Evolutionary conservation across 257 asterid species (phyloP), one percentile per base, ranked within the genome.

Genomic region (Ilex asprella): DNA sequence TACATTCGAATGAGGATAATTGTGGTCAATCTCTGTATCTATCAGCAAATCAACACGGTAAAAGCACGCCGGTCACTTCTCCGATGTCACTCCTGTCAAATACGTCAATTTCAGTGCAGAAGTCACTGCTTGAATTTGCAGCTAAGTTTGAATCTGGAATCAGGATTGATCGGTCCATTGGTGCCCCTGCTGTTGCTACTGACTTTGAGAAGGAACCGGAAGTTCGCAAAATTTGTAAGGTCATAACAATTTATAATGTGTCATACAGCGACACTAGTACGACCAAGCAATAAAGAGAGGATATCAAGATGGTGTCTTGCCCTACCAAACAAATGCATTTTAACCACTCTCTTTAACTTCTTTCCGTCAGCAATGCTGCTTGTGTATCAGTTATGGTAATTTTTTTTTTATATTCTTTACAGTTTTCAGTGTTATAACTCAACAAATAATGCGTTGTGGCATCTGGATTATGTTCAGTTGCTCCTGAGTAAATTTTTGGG

Each of bases 121-220:
- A 76, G 76, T 86, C 93, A 59, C 81, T 89, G 61, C 67, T 92
- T 64, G 83, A 91, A 30, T 84, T 83, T 62, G 97, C 97, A 29
- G 89, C 85, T 35, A 79, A 85, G 74, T 74, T 91, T 55, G 95
- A 88, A 65, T 68, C 86, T 55, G 73, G 66, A 43, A 78, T 82
- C 62, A 88, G 62, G 87, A 63, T 67, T 43, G 68, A 73, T 30
- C 54, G 63, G 57, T 62, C 73, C 39, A 70, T 41, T 60, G 66
- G 51, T 54, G 58, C 59, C 58, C 31, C 70, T 35, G 39, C 31
- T 58, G 52, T 27, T 35, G 50, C 13, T 54, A 27, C 64, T 65
- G 27, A 31, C 67, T 54, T 60, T 73, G 70, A 62, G 29, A 11
- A 55, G 52, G 61, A 63, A 69, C 56, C 70, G 75, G 64, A 61